Percentiles rank a stretch among this genome's conserved stretches.
phyloP scores from a whole-genome alignment of 1,284 basidiomycete species.

The Termitomyces sp. region DNA sequence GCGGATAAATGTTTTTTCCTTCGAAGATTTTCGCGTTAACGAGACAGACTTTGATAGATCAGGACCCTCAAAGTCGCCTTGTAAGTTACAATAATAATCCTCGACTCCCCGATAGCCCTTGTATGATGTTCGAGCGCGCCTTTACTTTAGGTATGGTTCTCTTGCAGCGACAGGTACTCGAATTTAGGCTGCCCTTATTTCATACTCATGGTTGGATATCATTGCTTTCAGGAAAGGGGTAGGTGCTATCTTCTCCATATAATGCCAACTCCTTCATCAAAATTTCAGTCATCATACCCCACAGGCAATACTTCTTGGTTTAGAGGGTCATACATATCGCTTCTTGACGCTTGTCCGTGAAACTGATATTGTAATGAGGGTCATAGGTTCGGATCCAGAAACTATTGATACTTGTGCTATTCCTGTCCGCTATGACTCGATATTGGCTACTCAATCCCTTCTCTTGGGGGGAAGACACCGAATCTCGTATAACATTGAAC shows the following conservation, averaged over 20 bases:
- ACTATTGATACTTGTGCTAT: constrained; percentile 83
- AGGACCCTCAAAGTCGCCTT: constrained; percentile 81
- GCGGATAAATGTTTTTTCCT: constrained; percentile 6
- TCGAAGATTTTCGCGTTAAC: background rate
- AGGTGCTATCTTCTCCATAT: constrained; percentile 16
- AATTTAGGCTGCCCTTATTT: constrained; percentile 8
- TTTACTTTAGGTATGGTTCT: constrained; percentile 50
- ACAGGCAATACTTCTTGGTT: constrained; percentile 85
- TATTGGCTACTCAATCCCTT: constrained; percentile 62
- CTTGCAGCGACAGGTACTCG: constrained; percentile 68
- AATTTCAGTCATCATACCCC: constrained; percentile 83
- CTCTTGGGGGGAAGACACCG: constrained; percentile 68
- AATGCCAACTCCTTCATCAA: background rate
- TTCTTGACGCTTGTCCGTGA: background rate
- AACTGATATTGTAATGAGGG: background rate
- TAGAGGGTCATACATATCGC: constrained; percentile 55
- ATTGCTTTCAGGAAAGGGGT: constrained; percentile 70
- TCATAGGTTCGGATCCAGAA: constrained; percentile 69
- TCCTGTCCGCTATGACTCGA: constrained; percentile 66
- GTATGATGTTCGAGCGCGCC: background rate
- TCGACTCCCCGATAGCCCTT: background rate
- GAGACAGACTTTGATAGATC: constrained; percentile 39
- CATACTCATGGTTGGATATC: background rate
- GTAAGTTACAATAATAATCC: constrained; percentile 37
- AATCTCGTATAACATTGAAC: constrained; percentile 82